Percentiles rank a stretch among this genome's conserved stretches.
phyloP scores from a whole-genome alignment of 2,329 filamentous ascomycete genomes.

The Fusarium scirpi region DNA sequence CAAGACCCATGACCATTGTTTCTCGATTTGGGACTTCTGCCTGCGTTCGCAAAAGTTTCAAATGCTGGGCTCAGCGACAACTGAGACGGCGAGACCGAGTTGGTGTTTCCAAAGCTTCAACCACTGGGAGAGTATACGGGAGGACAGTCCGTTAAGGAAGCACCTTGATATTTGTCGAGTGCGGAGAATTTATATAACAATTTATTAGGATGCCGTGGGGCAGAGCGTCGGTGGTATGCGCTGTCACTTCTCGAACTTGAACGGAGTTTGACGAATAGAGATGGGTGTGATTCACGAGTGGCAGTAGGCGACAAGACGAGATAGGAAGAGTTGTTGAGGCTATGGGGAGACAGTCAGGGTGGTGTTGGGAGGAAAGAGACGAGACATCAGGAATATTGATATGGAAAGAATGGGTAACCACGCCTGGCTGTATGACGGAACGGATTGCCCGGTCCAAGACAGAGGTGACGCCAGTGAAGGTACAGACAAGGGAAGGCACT shows the following conservation, averaged over 20 bases:
- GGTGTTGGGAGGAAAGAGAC: slow-evolving; percentile 17
- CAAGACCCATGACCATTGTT: slow-evolving; percentile 51
- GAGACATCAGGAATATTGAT: slow-evolving; percentile 13
- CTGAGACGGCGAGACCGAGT: background rate
- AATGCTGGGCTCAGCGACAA: background rate
- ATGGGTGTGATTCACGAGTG: slow-evolving; percentile 15
- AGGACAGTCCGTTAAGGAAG: slow-evolving; percentile 7
- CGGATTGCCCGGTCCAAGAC: slow-evolving; percentile 32
- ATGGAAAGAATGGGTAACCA: background rate
- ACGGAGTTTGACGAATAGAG: slow-evolving; percentile 17
- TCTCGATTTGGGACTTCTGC: slow-evolving; percentile 17
- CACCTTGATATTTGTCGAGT: slow-evolving; percentile 31
- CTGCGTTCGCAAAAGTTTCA: slow-evolving; percentile 14
- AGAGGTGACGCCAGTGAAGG: slow-evolving; percentile 36
- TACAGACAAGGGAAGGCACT: slow-evolving; percentile 29
- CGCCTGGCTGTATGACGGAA: slow-evolving; percentile 23
- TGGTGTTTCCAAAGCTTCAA: slow-evolving; percentile 8
- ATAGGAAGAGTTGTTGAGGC: background rate
- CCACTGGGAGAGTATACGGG: background rate
- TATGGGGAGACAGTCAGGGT: background rate
- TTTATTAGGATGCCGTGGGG: slow-evolving; percentile 21
- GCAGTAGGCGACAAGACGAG: background rate
- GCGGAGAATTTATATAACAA: slow-evolving; percentile 27
- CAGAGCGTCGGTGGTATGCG: slow-evolving; percentile 1
- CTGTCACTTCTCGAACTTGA: slow-evolving; percentile 18